Evolutionary conservation across 1,284 basidiomycete species (phyloP).

Genomic region (Cryptococcus depauperatus): DNA sequence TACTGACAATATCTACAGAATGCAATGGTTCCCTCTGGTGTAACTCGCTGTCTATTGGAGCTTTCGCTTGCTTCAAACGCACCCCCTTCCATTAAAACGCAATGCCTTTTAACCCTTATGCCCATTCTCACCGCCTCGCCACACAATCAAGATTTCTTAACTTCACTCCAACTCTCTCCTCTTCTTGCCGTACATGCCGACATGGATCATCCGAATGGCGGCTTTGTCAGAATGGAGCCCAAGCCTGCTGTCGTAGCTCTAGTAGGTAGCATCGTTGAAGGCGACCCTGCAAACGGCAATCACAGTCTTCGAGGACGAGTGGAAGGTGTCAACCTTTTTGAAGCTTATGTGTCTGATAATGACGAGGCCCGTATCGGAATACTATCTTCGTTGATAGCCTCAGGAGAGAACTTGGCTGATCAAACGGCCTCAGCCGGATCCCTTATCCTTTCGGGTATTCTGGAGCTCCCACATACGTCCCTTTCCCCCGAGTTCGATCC

Average conservation of each 20-base stretch:
- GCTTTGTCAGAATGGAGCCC: conserved; percentile 42
- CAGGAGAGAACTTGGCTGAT: conserved; percentile 24
- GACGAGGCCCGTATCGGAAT: conserved; percentile 45
- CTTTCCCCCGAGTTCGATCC: conserved; percentile 45
- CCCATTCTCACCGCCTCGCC: conserved; percentile 48
- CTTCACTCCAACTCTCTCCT: conserved; percentile 43
- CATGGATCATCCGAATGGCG: conserved; percentile 43
- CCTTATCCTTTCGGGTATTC: conserved; percentile 49
- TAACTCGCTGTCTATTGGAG: conserved; percentile 77
- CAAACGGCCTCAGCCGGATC: conserved; percentile 46
- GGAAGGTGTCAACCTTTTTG: conserved; percentile 48
- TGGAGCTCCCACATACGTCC: conserved; percentile 40
- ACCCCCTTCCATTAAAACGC: conserved; percentile 75
- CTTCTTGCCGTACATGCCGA: conserved; percentile 45
- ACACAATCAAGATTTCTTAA: conserved; percentile 50
- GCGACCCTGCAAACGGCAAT: conserved; percentile 35
- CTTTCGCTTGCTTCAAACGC: conserved; percentile 85
- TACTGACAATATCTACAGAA: conserved; percentile 27
- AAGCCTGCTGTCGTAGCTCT: conserved; percentile 45
- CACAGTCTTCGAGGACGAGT: conserved; percentile 42
- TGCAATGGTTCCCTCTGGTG: conserved; percentile 53
- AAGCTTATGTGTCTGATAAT: conserved; percentile 43
- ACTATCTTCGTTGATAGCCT: conserved; percentile 34
- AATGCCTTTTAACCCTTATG: conserved; percentile 72
- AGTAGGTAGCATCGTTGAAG: conserved; percentile 37